A percentile compares a stretch with the other conserved stretches of the same genome.
Evolutionary conservation across 1,284 basidiomycete species (phyloP).

Genomic region (Sporisorium sorghi): DNA sequence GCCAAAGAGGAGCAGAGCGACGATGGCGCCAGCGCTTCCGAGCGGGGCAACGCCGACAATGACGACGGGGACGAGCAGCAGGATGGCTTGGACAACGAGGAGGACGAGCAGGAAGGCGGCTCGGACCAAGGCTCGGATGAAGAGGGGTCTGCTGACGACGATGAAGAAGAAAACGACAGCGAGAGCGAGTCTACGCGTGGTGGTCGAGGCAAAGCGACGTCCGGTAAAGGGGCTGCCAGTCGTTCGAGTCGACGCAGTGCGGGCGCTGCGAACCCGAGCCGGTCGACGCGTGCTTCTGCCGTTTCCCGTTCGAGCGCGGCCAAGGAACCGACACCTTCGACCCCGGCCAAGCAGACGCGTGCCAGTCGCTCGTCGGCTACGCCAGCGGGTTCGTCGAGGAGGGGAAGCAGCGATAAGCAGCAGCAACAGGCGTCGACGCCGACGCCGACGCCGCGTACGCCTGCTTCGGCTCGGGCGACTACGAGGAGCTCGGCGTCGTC

Average conservation of each 20-base stretch:
- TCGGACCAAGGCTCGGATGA: slow-evolving; percentile 35
- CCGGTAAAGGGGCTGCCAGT: slow-evolving; percentile 14
- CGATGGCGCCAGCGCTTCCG: slow-evolving; percentile 28
- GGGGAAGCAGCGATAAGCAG: slow-evolving; percentile 39
- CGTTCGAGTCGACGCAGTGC: slow-evolving; percentile 15
- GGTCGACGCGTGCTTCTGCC: slow-evolving; percentile 37
- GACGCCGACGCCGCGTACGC: slow-evolving; percentile 30
- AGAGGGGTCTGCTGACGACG: slow-evolving; percentile 19
- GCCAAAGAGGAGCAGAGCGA: slow-evolving; percentile 47
- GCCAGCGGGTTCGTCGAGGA: slow-evolving; percentile 19
- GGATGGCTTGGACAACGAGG: slow-evolving; percentile 14
- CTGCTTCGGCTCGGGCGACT: slow-evolving; percentile 24
- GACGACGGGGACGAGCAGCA: slow-evolving; percentile 26
- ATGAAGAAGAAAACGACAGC: slow-evolving; percentile 28
- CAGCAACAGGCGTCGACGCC: slow-evolving; percentile 5
- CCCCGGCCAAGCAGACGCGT: slow-evolving; percentile 39
- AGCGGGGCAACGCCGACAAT: slow-evolving; percentile 19
- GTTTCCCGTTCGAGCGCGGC: slow-evolving; percentile 44
- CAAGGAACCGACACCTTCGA: slow-evolving; percentile 26
- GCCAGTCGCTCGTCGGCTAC: slow-evolving; percentile 30
- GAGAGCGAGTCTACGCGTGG: slow-evolving; percentile 17
- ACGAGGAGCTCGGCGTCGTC: slow-evolving; percentile 41
- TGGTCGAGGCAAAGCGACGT: slow-evolving; percentile 11
- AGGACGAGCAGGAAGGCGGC: slow-evolving; percentile 29
- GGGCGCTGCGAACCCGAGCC: slow-evolving; percentile 9